Evolutionary conservation across 1,284 basidiomycete species (phyloP).

Genomic region (Stereum hirsutum): DNA sequence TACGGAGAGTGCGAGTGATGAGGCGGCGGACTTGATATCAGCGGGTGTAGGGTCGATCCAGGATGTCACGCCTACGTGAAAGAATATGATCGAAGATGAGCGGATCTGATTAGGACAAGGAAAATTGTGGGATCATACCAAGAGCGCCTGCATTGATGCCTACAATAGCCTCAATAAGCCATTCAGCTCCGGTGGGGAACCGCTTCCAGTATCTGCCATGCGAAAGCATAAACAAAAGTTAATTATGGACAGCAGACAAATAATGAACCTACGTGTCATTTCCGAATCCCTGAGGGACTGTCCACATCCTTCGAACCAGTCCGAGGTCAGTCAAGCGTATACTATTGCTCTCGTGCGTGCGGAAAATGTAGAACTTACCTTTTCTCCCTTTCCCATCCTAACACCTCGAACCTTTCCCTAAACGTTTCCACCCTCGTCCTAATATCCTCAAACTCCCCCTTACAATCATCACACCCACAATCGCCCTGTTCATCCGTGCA

Average conservation of each 20-base stretch:
- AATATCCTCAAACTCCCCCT: conserved; percentile 50
- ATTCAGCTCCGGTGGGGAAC: conserved; percentile 59
- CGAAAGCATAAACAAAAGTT: background rate
- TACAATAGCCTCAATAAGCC: conserved; percentile 51
- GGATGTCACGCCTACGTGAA: no score
- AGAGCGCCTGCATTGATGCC: conserved; percentile 62
- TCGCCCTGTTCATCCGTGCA: conserved; percentile 58
- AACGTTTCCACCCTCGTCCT: conserved; percentile 56
- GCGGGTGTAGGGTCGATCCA: conserved; percentile 59
- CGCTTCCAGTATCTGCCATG: conserved; percentile 55
- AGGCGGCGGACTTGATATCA: conserved; percentile 51
- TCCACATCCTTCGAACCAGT: no score
- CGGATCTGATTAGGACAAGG: no score
- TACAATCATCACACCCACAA: conserved; percentile 57
- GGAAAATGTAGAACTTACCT: no score
- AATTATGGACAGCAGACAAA: background rate
- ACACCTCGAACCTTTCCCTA: conserved; percentile 39
- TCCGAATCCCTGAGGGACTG: conserved; percentile 71
- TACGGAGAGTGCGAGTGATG: conserved; percentile 37
- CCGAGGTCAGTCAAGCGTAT: no score
- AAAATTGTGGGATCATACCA: no score
- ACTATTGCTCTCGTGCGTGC: no score
- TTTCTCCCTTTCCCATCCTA: conserved; percentile 57
- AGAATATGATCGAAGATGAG: no score
- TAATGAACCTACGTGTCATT: conserved; percentile 40